phyloP scores from a whole-genome alignment of 306 rosid species.

The Citrullus mucosospermus region DNA sequence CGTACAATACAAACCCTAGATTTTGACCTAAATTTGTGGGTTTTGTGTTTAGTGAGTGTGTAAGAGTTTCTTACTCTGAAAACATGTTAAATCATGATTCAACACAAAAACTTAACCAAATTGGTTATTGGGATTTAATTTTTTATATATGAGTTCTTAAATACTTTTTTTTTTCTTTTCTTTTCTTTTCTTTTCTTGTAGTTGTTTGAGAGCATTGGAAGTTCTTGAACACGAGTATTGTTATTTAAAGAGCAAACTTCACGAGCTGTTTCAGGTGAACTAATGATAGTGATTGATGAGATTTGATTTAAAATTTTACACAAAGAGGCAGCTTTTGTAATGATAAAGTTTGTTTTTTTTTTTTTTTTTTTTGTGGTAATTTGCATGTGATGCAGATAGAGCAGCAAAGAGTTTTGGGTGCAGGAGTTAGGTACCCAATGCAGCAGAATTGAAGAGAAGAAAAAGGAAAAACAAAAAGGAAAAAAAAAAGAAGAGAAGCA shows the following conservation, averaged over 20 bases:
- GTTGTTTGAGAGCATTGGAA: constrained; percentile 83
- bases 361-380: not conserved
- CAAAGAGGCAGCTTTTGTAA: not conserved
- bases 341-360: not conserved
- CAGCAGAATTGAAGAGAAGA: constrained; percentile 18
- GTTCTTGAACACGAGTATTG: constrained; percentile 85
- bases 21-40: not conserved
- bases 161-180: no score
- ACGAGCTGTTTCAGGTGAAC: constrained; percentile 78
- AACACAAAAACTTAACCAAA: no score
- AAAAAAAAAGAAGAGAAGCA: not conserved
- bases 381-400: constrained; percentile 38
- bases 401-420: constrained; percentile 76
- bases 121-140: not conserved
- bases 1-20: not conserved
- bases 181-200: constrained; percentile 6
- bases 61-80: no score
- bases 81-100: not conserved
- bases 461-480: not conserved
- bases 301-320: not conserved
- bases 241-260: constrained; percentile 84
- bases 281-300: not conserved
- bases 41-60: not conserved
- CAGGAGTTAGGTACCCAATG: constrained; percentile 75
- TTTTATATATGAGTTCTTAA: no score